These are phyloP conservation scores for Lupinus albus DNA, from an alignment of 306 rosid species.

Conservation along the genomic window DNA sequence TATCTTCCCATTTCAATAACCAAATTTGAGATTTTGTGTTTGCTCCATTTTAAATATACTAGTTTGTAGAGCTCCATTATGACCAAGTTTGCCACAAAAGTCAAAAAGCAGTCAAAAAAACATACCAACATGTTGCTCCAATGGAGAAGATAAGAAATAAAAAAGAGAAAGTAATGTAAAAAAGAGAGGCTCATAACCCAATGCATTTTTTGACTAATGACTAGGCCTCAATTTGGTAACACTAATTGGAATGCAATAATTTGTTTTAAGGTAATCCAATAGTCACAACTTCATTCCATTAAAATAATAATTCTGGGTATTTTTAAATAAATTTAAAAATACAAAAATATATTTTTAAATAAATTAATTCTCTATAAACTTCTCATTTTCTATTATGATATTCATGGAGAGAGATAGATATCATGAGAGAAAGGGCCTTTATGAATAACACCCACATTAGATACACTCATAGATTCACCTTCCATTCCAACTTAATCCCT, in stretches of 20 bases:
- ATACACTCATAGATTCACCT: too few species aligned
- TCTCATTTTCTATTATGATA: too few species aligned
- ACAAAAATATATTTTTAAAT: too few species aligned
- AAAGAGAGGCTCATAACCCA: conserved; percentile 52
- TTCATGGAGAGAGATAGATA: too few species aligned
- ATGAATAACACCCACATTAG: too few species aligned
- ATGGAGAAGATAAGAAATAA: conserved; percentile 50
- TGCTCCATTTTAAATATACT: conserved; percentile 46
- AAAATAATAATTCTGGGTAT: too few species aligned
- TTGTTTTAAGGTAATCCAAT: conserved; percentile 5
- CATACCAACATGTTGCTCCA: conserved; percentile 55
- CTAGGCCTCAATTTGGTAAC: conserved; percentile 38
- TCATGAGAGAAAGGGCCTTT: too few species aligned
- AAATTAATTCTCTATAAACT: too few species aligned
- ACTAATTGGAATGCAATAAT: conserved; percentile 47
- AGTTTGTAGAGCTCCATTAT: conserved; percentile 60
- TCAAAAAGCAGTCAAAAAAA: conserved; percentile 61
- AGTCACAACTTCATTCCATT: too few species aligned
- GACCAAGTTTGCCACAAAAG: conserved; percentile 64
- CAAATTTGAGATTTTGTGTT: conserved; percentile 50
- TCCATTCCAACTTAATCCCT: too few species aligned
- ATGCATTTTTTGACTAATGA: conserved; percentile 42
- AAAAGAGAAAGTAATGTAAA: conserved; percentile 40
- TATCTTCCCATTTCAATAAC: conserved; percentile 52
- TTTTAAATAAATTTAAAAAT: too few species aligned